Percentiles rank a stretch among this genome's conserved stretches.
Evolutionary conservation across 148 eudicot species (phyloP).

Genomic region (Hydrangea macrophylla): DNA sequence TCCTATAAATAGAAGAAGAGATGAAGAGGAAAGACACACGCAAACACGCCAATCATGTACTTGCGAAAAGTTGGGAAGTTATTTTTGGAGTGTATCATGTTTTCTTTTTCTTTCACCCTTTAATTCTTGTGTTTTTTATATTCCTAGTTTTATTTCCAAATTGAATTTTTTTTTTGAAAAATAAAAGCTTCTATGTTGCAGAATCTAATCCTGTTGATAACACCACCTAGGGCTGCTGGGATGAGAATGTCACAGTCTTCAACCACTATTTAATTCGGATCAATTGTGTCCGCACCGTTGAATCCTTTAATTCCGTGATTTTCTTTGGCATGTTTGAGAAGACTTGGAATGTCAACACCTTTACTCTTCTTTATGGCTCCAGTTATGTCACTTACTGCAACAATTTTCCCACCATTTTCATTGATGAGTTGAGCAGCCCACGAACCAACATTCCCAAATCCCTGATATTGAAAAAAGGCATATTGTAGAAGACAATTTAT

Average conservation of each 20-base stretch:
- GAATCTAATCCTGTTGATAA: slow-evolving; percentile 55
- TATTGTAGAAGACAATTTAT: neutral
- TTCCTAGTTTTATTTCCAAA: no score
- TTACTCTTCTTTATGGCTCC: slow-evolving; percentile 85
- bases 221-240: slow-evolving; percentile 99
- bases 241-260: slow-evolving; percentile 97
- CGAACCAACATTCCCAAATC: slow-evolving; percentile 95
- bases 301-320: slow-evolving; percentile 86
- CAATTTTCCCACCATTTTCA: slow-evolving; percentile 80
- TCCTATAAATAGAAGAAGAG: no score
- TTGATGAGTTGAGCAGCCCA: slow-evolving; percentile 90
- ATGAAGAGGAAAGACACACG: no score
- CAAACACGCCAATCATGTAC: no score
- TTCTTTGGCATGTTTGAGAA: slow-evolving; percentile 63
- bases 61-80: no score
- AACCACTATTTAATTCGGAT: slow-evolving; percentile 58
- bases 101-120: no score
- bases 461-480: slow-evolving; percentile 38
- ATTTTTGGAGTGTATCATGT: no score
- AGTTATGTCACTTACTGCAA: slow-evolving; percentile 83
- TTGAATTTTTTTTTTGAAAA: no score
- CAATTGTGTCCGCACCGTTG: slow-evolving; percentile 54
- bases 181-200: neutral
- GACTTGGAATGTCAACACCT: slow-evolving; percentile 73
- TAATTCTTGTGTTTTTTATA: no score